Evolutionary conservation across 495 filamentous ascomycete species (phyloP).

Genomic region (Penicillium coffeae): DNA sequence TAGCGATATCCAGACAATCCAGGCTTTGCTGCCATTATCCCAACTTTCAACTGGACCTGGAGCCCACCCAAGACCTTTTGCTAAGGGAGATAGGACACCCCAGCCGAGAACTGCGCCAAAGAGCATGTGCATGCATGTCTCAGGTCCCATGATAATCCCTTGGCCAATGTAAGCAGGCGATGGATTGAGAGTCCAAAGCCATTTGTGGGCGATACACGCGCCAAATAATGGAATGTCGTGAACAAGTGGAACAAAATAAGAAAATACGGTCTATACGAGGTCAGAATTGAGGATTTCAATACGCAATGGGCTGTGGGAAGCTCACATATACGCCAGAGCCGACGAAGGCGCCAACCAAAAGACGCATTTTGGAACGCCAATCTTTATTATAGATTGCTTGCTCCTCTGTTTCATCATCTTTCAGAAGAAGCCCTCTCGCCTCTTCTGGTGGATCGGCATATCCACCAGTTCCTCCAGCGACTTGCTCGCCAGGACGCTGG

Average conservation of each 20-base stretch:
- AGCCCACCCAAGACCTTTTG: slow-evolving; percentile 83
- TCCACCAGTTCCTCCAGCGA: neutral
- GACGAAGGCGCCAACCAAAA: slow-evolving; percentile 55
- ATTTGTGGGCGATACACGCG: slow-evolving; percentile 63
- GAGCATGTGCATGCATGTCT: slow-evolving; percentile 93
- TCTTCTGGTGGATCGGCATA: slow-evolving; percentile 1
- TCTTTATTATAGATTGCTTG: slow-evolving; percentile 42
- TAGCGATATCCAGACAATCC: slow-evolving; percentile 94
- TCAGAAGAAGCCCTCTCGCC: slow-evolving; percentile 18
- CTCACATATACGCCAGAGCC: slow-evolving; percentile 53
- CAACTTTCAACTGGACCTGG: slow-evolving; percentile 82
- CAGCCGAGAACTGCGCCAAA: slow-evolving; percentile 87
- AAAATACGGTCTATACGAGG: slow-evolving; percentile 64
- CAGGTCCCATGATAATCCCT: slow-evolving; percentile 78
- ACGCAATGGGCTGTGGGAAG: neutral
- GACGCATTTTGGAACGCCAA: slow-evolving; percentile 61
- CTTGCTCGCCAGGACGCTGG: slow-evolving; percentile 3
- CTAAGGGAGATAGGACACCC: slow-evolving; percentile 85
- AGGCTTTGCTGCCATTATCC: slow-evolving; percentile 89
- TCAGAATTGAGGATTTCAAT: slow-evolving; percentile 1
- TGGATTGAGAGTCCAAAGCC: slow-evolving; percentile 96
- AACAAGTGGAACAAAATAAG: slow-evolving; percentile 86
- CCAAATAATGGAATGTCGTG: slow-evolving; percentile 85
- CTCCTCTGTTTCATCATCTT: slow-evolving; percentile 21
- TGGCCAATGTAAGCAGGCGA: slow-evolving; percentile 88